These are phyloP conservation scores for Phytophthora rubi DNA, from an alignment of 352 stramenopile species.

Conservation along the genomic window DNA sequence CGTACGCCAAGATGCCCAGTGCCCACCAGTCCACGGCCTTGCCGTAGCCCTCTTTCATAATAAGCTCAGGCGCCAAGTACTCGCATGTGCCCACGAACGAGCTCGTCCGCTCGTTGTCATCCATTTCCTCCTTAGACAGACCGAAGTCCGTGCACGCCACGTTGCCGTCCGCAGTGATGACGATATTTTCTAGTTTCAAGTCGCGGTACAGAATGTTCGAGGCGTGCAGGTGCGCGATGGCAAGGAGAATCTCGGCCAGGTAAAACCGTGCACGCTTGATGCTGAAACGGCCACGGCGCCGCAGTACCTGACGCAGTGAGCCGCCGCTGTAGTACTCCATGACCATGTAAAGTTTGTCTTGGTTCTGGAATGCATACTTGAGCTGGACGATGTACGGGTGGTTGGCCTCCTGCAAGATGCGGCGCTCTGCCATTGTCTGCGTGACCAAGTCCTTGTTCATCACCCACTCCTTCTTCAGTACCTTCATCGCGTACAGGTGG, in stretches of 20 bases:
- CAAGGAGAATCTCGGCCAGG: constrained; percentile 69
- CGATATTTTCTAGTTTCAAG: constrained; percentile 81
- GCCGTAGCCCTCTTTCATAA: constrained; percentile 74
- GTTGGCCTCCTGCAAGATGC: constrained; percentile 76
- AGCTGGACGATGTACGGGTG: constrained; percentile 83
- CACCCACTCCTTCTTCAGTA: constrained; percentile 83
- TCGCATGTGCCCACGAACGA: constrained; percentile 81
- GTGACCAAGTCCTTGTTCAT: constrained; percentile 84
- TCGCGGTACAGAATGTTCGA: constrained; percentile 80
- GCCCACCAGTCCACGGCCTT: constrained; percentile 81
- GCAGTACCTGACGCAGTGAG: constrained; percentile 69
- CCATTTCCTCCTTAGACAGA: constrained; percentile 78
- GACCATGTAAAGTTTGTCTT: constrained; percentile 85
- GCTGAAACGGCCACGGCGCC: constrained; percentile 68
- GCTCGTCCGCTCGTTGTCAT: constrained; percentile 69
- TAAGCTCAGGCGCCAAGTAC: constrained; percentile 76
- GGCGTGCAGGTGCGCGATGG: constrained; percentile 65
- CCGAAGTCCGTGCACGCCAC: constrained; percentile 78
- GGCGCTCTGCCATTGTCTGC: constrained; percentile 80
- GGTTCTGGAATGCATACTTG: constrained; percentile 80
- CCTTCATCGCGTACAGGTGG: constrained; percentile 78
- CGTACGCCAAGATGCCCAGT: constrained; percentile 76
- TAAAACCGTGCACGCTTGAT: constrained; percentile 79
- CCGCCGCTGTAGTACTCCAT: constrained; percentile 85
- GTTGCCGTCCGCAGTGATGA: constrained; percentile 74